Evolutionary conservation across 495 filamentous ascomycete genomes (phyloP).

Genomic region (Lasiosphaeria hispida): DNA sequence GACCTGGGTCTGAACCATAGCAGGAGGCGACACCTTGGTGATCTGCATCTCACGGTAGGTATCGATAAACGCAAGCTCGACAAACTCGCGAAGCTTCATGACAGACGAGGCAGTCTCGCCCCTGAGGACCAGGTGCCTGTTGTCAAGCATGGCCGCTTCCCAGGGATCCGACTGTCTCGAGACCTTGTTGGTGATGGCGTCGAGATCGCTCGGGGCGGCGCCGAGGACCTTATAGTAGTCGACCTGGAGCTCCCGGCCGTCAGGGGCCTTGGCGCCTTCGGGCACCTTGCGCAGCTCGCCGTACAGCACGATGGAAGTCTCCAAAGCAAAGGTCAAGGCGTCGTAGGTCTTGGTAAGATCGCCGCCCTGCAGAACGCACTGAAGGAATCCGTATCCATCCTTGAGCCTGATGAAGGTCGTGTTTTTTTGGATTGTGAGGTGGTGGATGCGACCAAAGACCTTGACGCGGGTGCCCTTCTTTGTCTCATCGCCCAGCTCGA

Average conservation of each 20-base stretch:
- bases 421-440: constrained; percentile 80
- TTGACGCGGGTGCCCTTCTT: constrained; percentile 73
- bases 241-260: constrained; percentile 87
- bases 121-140: constrained; percentile 87
- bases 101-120: constrained; percentile 84
- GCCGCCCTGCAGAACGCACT: constrained; percentile 77
- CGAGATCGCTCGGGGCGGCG: constrained; percentile 74
- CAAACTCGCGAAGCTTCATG: constrained; percentile 85
- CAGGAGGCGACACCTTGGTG: constrained; percentile 86
- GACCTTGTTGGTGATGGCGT: constrained; percentile 91
- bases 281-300: constrained; percentile 89
- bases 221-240: constrained; percentile 90
- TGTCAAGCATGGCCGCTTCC: constrained; percentile 82
- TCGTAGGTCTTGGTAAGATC: constrained; percentile 89
- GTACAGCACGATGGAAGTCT: constrained; percentile 81
- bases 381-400: constrained; percentile 87
- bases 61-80: constrained; percentile 79
- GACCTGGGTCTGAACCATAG: constrained; percentile 98
- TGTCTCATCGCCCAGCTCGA: constrained; percentile 63
- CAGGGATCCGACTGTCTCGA: constrained; percentile 64
- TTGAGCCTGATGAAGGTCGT: constrained; percentile 81
- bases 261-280: constrained; percentile 73
- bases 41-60: constrained; percentile 76
- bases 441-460: constrained; percentile 83
- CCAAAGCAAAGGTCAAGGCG: constrained; percentile 80